Conservation (phyloP, 1,284 basidiomycete genomes). For the Apiotrichum montevideense region DNA sequence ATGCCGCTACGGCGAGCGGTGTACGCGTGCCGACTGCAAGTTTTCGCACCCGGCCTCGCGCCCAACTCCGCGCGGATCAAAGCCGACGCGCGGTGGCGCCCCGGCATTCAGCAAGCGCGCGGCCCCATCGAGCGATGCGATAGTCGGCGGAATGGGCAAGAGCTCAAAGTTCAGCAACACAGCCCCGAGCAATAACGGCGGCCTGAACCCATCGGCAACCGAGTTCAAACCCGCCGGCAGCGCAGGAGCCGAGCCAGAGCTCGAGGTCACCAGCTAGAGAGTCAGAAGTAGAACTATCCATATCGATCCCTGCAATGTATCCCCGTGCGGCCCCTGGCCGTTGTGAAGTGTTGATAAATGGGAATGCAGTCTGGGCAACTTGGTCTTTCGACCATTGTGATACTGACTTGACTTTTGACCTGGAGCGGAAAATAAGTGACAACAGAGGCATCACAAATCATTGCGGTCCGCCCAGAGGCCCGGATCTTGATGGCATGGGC, state of each 20-base stretch:
- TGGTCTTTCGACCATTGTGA: too few species aligned
- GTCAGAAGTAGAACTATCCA: too few species aligned
- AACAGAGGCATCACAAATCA: too few species aligned
- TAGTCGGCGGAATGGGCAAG: slow-evolving; percentile 23
- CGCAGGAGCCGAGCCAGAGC: slow-evolving; percentile 8
- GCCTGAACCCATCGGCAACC: slow-evolving; percentile 26
- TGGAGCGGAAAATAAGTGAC: too few species aligned
- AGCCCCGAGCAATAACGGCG: background rate
- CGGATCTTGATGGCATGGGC: too few species aligned
- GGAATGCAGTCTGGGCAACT: too few species aligned
- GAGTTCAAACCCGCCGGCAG: slow-evolving; percentile 29
- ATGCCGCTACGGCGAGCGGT: slow-evolving; percentile 40
- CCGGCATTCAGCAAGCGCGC: background rate
- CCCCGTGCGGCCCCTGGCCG: too few species aligned
- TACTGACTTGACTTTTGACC: too few species aligned
- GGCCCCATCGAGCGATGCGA: slow-evolving; percentile 4
- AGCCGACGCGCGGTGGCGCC: background rate
- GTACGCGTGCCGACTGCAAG: slow-evolving; percentile 40
- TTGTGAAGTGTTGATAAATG: too few species aligned
- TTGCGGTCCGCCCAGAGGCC: too few species aligned
- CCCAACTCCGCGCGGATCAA: slow-evolving; percentile 18
- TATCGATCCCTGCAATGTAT: too few species aligned
- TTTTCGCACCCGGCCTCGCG: slow-evolving; percentile 33
- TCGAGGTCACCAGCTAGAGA: slow-evolving; percentile 16
- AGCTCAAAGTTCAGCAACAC: slow-evolving; percentile 31